A percentile compares a stretch with the other conserved stretches of the same genome.
Evolutionary conservation across 2,329 filamentous ascomycete species (phyloP).

Genomic region (Penicillium sp.): DNA sequence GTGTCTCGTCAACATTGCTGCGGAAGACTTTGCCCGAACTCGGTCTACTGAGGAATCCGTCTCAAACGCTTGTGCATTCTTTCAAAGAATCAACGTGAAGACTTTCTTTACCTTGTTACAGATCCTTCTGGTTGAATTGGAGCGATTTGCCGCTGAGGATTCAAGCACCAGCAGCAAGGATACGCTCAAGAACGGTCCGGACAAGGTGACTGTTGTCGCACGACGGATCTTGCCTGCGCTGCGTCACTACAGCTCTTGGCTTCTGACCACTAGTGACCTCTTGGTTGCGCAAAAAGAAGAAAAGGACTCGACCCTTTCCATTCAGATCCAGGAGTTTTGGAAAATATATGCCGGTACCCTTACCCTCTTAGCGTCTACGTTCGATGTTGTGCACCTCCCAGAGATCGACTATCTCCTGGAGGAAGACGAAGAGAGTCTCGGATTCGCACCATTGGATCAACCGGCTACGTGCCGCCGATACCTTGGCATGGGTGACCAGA

Average conservation of each 20-base stretch:
- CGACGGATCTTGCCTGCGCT: conserved; percentile 62
- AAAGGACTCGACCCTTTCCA: conserved; percentile 54
- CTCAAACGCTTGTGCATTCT: conserved; percentile 52
- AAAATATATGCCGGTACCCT: conserved; percentile 63
- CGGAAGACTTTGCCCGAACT: conserved; percentile 68
- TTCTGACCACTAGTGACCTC: conserved; percentile 55
- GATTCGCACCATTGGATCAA: conserved; percentile 60
- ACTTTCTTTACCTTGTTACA: conserved; percentile 72
- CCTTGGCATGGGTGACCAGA: conserved; percentile 42
- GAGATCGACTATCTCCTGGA: conserved; percentile 62
- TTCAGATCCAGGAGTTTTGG: conserved; percentile 63
- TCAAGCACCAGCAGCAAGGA: conserved; percentile 42
- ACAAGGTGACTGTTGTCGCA: conserved; percentile 58
- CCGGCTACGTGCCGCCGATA: conserved; percentile 53
- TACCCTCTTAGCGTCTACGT: conserved; percentile 58
- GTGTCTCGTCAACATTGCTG: conserved; percentile 79
- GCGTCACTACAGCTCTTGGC: conserved; percentile 67
- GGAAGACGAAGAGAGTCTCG: conserved; percentile 66
- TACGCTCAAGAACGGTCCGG: conserved; percentile 34
- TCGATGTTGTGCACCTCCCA: conserved; percentile 57
- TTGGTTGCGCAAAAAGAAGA: conserved; percentile 52
- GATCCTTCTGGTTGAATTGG: conserved; percentile 67
- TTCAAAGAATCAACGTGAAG: conserved; percentile 73
- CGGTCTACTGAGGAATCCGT: conserved; percentile 58
- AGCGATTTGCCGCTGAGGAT: conserved; percentile 54